A percentile compares a stretch with the other conserved stretches of the same genome.
Evolutionary conservation across 2,329 filamentous ascomycete species (phyloP).

Genomic region (Pseudogymnoascus sp.): DNA sequence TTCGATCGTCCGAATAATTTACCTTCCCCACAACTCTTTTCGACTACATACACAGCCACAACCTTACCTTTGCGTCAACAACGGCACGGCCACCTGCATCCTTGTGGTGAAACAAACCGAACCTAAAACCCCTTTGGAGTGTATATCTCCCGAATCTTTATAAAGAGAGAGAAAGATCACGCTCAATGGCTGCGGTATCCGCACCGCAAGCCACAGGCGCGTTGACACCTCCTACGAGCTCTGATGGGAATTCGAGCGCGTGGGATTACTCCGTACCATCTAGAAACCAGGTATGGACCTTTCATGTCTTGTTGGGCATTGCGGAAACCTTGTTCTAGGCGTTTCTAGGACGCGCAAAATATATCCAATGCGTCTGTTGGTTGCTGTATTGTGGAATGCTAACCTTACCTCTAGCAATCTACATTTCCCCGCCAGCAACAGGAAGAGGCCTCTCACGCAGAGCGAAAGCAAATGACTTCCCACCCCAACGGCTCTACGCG

Average conservation of each 20-base stretch:
- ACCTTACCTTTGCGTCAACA: background rate
- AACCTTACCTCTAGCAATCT: background rate
- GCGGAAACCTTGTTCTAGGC: background rate
- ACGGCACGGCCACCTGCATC: slow-evolving; percentile 3
- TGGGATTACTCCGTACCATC: slow-evolving; percentile 26
- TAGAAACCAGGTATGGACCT: slow-evolving; percentile 22
- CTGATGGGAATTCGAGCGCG: slow-evolving; percentile 21
- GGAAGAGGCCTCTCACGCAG: background rate
- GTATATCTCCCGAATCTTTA: background rate
- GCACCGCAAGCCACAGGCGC: slow-evolving; percentile 26
- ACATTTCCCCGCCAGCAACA: background rate
- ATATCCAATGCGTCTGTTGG: background rate
- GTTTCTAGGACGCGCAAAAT: background rate
- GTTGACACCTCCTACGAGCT: slow-evolving; percentile 26
- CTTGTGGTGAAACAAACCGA: slow-evolving; percentile 7
- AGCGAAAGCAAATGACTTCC: slow-evolving; percentile 6
- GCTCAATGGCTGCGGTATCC: slow-evolving; percentile 28
- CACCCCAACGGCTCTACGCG: slow-evolving; percentile 3
- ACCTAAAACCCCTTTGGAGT: slow-evolving; percentile 1
- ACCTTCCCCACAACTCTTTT: background rate
- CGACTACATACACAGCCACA: background rate
- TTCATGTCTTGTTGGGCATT: background rate
- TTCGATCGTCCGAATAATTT: background rate
- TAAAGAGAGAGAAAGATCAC: slow-evolving; percentile 4
- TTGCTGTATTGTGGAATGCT: background rate